phyloP scores from a whole-genome alignment of 768 basidiomycete genomes.

The Lyophyllum semitale region DNA sequence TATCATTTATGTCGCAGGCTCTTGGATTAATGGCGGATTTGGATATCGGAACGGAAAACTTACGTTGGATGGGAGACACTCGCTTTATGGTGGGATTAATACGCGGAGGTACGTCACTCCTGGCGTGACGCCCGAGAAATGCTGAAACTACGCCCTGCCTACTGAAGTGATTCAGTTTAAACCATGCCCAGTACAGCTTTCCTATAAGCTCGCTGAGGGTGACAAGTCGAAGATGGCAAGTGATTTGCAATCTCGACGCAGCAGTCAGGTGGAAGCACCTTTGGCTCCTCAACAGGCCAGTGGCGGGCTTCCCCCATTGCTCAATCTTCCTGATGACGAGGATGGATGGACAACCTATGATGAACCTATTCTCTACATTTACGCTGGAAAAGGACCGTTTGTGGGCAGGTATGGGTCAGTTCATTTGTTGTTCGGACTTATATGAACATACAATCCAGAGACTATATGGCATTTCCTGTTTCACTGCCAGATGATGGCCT shows the following conservation, averaged over 20 bases:
- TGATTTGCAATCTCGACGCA: slow-evolving; percentile 41
- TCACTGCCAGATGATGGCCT: slow-evolving; percentile 78
- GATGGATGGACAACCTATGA: slow-evolving; percentile 76
- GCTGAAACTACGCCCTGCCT: not conserved
- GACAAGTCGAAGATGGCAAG: slow-evolving; percentile 77
- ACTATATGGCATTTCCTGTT: slow-evolving; percentile 83
- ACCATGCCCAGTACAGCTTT: slow-evolving; percentile 69
- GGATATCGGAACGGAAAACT: slow-evolving; percentile 80
- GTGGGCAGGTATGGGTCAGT: slow-evolving; percentile 54
- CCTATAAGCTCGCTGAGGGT: slow-evolving; percentile 64
- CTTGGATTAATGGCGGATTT: slow-evolving; percentile 85
- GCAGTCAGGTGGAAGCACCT: slow-evolving; percentile 17
- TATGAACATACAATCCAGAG: slow-evolving; percentile 36
- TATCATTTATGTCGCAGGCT: slow-evolving; percentile 85
- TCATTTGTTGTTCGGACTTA: not conserved
- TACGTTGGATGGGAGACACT: slow-evolving; percentile 85
- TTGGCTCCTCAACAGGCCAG: slow-evolving; percentile 13
- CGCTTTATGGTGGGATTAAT: slow-evolving; percentile 78
- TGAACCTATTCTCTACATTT: slow-evolving; percentile 68
- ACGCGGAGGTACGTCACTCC: slow-evolving; percentile 54
- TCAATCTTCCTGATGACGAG: slow-evolving; percentile 39
- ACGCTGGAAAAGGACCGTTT: slow-evolving; percentile 80
- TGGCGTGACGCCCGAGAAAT: not conserved
- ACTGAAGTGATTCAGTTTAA: slow-evolving; percentile 58
- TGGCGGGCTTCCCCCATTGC: slow-evolving; percentile 46